Evolutionary conservation across 371 early-diverging fungal genomes (phyloP), one percentile per base, ranked within the genome.

Genomic region (Mortierella sp.): DNA sequence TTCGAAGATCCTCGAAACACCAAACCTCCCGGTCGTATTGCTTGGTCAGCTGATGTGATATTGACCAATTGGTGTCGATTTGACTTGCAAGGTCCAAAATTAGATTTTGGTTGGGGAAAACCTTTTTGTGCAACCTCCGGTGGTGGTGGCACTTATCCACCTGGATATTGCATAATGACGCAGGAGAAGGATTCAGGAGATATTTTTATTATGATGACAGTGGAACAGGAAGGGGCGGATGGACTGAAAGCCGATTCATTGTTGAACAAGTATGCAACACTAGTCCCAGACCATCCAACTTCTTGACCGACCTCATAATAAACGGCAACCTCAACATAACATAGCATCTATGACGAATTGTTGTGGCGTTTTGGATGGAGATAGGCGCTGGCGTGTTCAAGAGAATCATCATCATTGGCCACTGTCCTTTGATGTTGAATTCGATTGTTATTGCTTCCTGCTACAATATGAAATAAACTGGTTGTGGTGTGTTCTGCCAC

Each of bases 61-160:
- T 73, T 85, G 54, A 84, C 87, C 11, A 86, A 86, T 55, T 86
- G 87, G 87, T 86, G 83, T 55, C 73, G 68, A 62, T 84, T 84
- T 80, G 87, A 86, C 73, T 57, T 86, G 18, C 58, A 84, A 28
- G 81, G 87, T 58, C 74, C 84, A 57, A 68, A 72, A 37, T 28
- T 86, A 32, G 78, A 77, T 75, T 62, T 86, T 63, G 87, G 87
- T 40, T 86, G 85, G 85, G 87, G 87, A 61, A 83, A 80, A 22
- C 84, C 84, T 30, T 86, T 86, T 64, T 26, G 32, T 26, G 40
- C 84, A 37, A 85, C 85, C 0, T 39, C 75, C 22, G 87, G 85
- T 1, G 68, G 70, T 35, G 84, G 76, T 47, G 51, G 24, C 3
- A 32, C 55, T 24, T 74, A 61, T 20, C 87, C 87, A 20, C 84